Evolutionary conservation across 306 rosid species (phyloP).

Genomic region (Ammopiptanthus mongolicus): DNA sequence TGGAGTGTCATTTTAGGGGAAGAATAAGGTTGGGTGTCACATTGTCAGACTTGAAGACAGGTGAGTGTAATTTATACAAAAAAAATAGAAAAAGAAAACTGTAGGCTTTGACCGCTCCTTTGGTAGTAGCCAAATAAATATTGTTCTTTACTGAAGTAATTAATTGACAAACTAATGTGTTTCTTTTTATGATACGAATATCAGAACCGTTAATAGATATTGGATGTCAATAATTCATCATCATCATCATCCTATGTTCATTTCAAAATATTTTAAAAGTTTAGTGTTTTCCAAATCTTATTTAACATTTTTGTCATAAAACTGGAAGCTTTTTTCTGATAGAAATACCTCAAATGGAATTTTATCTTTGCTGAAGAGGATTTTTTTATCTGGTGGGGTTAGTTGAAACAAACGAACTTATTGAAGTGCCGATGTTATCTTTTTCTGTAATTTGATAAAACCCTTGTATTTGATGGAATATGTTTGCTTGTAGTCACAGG

Average conservation of each 20-base stretch:
- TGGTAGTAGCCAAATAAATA: background rate
- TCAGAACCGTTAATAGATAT: background rate
- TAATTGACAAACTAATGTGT: background rate
- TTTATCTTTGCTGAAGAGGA: background rate
- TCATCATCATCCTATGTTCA: background rate
- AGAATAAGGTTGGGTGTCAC: too few species aligned
- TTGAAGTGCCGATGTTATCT: background rate
- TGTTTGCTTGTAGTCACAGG: constrained; percentile 63
- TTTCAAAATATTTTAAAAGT: background rate
- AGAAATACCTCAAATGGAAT: background rate
- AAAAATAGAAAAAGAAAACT: too few species aligned
- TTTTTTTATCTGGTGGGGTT: background rate
- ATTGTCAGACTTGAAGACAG: too few species aligned
- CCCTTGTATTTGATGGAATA: background rate
- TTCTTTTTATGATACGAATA: background rate
- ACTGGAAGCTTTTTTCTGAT: constrained; percentile 15
- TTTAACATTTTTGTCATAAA: background rate
- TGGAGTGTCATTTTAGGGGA: too few species aligned
- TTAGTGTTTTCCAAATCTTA: background rate
- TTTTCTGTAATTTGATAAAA: constrained; percentile 13
- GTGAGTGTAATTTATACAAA: too few species aligned
- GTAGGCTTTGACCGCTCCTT: background rate
- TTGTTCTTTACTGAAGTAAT: background rate
- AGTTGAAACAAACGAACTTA: background rate
- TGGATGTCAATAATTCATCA: background rate